These are phyloP conservation scores for Zymoseptoria ardabiliae DNA, from an alignment of 2,329 filamentous ascomycete species.

Conservation along the genomic window DNA sequence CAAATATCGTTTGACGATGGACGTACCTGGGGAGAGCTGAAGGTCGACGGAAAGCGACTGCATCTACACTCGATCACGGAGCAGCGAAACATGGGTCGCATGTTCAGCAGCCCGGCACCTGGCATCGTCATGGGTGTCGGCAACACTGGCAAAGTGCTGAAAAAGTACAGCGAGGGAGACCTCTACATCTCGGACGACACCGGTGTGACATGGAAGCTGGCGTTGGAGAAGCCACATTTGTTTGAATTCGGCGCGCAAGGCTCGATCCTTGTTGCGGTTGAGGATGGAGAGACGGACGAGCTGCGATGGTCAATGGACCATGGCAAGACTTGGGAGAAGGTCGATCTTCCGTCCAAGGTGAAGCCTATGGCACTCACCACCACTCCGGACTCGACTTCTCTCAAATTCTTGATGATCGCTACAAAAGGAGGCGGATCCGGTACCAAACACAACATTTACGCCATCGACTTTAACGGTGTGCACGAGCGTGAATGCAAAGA, in stretches of 20 bases:
- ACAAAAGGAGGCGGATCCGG: slow-evolving; percentile 46
- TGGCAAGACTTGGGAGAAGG: slow-evolving; percentile 71
- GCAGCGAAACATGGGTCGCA: slow-evolving; percentile 69
- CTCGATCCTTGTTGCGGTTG: slow-evolving; percentile 75
- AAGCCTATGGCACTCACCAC: slow-evolving; percentile 71
- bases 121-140: slow-evolving; percentile 91
- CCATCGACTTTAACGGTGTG: slow-evolving; percentile 76
- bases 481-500: slow-evolving; percentile 72
- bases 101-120: slow-evolving; percentile 90
- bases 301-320: slow-evolving; percentile 81
- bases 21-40: slow-evolving; percentile 70
- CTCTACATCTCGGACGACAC: slow-evolving; percentile 88
- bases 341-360: slow-evolving; percentile 64
- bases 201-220: slow-evolving; percentile 72
- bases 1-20: slow-evolving; percentile 95
- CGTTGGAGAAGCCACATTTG: slow-evolving; percentile 75
- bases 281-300: slow-evolving; percentile 58
- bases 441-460: slow-evolving; percentile 52
- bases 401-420: slow-evolving; percentile 79
- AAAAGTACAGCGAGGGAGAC: slow-evolving; percentile 63
- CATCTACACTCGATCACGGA: slow-evolving; percentile 92
- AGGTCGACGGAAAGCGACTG: slow-evolving; percentile 57
- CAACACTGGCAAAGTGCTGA: slow-evolving; percentile 72
- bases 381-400: slow-evolving; percentile 82
- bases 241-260: slow-evolving; percentile 96